Base-by-base conservation (phyloP, 2,329 filamentous ascomycete genomes). In the Sclerotinia glacialis region DNA sequence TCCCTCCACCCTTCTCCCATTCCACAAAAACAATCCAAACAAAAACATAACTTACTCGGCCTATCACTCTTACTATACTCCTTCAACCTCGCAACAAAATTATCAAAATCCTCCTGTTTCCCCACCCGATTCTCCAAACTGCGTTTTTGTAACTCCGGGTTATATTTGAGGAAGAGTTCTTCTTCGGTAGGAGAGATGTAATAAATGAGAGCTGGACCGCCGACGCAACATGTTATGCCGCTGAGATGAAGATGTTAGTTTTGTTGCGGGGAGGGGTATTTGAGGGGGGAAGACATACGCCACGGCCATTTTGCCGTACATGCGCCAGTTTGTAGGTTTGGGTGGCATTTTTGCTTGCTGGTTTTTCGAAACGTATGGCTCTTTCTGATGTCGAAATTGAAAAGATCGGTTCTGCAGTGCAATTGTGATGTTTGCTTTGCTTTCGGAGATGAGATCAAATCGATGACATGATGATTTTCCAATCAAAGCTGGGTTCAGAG, bases 141-240 rank as follows among this genome's bases (percentile, higher is more conserved):
- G 75, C 90, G 86, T 78, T 91, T 91, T 76, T 95, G 91, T n/a
- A 99, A 85, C 44, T 98, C 95, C 0, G 94, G 94, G 78, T 94
- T 98, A 81, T 98, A 98, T 78, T 85, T 87, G 81, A 92, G 83
- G 82, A 96, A 93, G 52, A 99, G 84, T 80, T 98, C 93, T 78
- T 97, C 95, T 73, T 97, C 93, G 16, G 90, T 89, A 2, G 95
- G 95, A 55, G 85, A 85, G 56, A 96, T 80, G 78, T 88, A 96
- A 79, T 89, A 86, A 53, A 94, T 90, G 64, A 98, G 81, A 21
- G 90, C 89, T 31, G 95, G 95, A 4, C 95, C 95, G 63, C 95
- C 95, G 68, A 97, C 83, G 74, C 87, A 89, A 73, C 95, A 82
- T 56, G 83, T 78, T 52, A 82, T 83, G 72, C 91, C 91, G 67